Base-by-base conservation (phyloP, 2,329 filamentous ascomycete genomes). In the Ilyonectria mors-panacis region DNA sequence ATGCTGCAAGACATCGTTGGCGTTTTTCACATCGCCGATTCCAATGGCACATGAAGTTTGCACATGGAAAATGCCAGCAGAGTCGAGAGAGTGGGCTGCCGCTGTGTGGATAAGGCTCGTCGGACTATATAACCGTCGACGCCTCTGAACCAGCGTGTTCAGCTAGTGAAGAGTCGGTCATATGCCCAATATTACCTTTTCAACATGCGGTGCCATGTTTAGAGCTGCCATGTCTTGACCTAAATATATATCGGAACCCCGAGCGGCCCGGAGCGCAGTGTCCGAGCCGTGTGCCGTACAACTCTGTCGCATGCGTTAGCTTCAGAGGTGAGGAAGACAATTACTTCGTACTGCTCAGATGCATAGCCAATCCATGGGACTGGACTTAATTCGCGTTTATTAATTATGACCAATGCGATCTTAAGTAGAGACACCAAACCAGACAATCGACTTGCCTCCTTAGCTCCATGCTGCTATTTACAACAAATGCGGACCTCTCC, bases 1-100 rank as follows among this genome's bases (percentile, higher is more conserved):
- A 23, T 45, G n/a, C 50, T 53, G 50, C 50, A 53, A 53, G 50
- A 37, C 50, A 53, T 30, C 50, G 28, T 37, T 33, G n/a, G 39
- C 39, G 39, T n/a, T 7, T 42, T 17, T n/a, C 17, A 42, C 10
- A 45, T 33, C 19, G 9, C 28, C 50, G 50, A 51, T 19, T 17
- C 12, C 26, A 17, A 51, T 33, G 8, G 15, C 28, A 19, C 26
- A 17, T 7, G 17, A 33, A 2, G 21, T 33, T 33, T 5, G 26
- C 10, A 6, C 17, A 37, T 21, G 44, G 8, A 23, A 19, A 19
- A 35, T 21, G 30, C 28, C 15, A 15, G 12, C 6, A 9, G 17
- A 42, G 39, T 42, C 39, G 39, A n/a, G 39, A 42, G n/a, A 19
- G 17, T 42, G 17, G 39, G 8, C n/a, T 42, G 15, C n/a, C 8